Evolutionary conservation across 2,329 filamentous ascomycete species (phyloP).

Genomic region (Akanthomyces uredinophilus): DNA sequence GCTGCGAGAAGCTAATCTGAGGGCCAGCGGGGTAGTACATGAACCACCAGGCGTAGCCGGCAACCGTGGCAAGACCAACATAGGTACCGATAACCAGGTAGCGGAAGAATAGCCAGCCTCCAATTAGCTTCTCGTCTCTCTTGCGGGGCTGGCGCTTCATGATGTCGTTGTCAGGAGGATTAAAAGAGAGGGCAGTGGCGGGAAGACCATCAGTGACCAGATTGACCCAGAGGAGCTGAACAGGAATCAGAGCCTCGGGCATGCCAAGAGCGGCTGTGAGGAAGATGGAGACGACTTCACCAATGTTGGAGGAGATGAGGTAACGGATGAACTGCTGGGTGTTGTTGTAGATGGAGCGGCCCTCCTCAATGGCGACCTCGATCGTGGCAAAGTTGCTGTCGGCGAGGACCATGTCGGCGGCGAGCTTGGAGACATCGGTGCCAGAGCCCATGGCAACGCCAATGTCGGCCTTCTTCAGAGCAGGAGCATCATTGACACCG

Average conservation of each 20-base stretch:
- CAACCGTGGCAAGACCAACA: conserved; percentile 89
- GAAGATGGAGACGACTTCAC: conserved; percentile 98
- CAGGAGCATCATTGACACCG: conserved; percentile 96
- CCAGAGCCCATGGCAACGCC: conserved; percentile 98
- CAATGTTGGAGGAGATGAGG: conserved; percentile 97
- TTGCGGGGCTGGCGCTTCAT: conserved; percentile 91
- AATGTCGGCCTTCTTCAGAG: conserved; percentile 97
- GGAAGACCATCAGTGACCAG: conserved; percentile 95
- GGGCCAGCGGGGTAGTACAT: conserved; percentile 90
- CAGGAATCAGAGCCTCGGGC: conserved; percentile 94
- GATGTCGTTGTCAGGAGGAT: conserved; percentile 96
- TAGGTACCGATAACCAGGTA: conserved; percentile 96
- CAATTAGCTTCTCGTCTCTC: conserved; percentile 86
- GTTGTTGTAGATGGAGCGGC: conserved; percentile 98
- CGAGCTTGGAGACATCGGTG: conserved; percentile 93
- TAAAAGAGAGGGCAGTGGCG: conserved; percentile 94
- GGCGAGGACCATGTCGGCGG: conserved; percentile 95
- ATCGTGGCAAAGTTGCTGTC: conserved; percentile 99
- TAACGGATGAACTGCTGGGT: conserved; percentile 99
- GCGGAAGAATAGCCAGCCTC: conserved; percentile 94
- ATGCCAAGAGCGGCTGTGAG: conserved; percentile 92
- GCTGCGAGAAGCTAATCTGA: conserved; percentile 83
- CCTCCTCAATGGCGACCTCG: conserved; percentile 91
- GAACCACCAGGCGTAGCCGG: conserved; percentile 99
- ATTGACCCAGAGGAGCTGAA: conserved; percentile 98